Evolutionary conservation across 306 rosid genomes (phyloP).

Genomic region (Calophaca sinica): DNA sequence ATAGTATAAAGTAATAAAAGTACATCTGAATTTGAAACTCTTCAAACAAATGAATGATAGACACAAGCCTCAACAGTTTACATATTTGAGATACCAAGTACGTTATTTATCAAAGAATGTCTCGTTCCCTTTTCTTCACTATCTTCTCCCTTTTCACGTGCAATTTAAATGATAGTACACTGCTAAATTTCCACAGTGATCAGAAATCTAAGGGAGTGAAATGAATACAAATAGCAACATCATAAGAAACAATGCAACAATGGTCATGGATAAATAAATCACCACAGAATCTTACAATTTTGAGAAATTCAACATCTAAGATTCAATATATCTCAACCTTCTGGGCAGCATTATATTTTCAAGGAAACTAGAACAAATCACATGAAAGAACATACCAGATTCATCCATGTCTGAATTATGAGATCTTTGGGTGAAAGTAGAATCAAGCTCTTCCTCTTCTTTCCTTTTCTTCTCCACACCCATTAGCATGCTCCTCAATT

Average conservation of each 20-base stretch:
- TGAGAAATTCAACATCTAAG: constrained; percentile 31
- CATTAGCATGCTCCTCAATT: constrained; percentile 78
- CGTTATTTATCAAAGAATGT: neutral
- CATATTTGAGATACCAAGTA: constrained; percentile 17
- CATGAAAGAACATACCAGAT: constrained; percentile 65
- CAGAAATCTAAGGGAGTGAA: constrained; percentile 22
- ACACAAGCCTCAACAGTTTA: neutral
- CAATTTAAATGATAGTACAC: neutral
- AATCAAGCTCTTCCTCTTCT: constrained; percentile 68
- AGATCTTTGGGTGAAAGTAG: constrained; percentile 74
- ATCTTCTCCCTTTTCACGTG: neutral
- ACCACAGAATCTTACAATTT: constrained; percentile 32
- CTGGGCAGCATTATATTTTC: constrained; percentile 18
- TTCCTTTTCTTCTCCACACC: constrained; percentile 91
- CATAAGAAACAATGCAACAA: constrained; percentile 15
- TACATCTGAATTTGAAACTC: constrained; percentile 6
- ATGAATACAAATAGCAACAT: constrained; percentile 19
- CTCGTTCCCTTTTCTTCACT: neutral
- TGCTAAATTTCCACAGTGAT: neutral
- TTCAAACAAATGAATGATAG: constrained; percentile 14
- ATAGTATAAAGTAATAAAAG: constrained; percentile 28
- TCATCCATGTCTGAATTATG: constrained; percentile 69
- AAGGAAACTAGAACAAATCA: constrained; percentile 24
- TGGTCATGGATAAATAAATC: constrained; percentile 35
- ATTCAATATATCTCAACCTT: constrained; percentile 30